phyloP scores from a whole-genome alignment of 306 rosid species.

The Acmispon strigosus region DNA sequence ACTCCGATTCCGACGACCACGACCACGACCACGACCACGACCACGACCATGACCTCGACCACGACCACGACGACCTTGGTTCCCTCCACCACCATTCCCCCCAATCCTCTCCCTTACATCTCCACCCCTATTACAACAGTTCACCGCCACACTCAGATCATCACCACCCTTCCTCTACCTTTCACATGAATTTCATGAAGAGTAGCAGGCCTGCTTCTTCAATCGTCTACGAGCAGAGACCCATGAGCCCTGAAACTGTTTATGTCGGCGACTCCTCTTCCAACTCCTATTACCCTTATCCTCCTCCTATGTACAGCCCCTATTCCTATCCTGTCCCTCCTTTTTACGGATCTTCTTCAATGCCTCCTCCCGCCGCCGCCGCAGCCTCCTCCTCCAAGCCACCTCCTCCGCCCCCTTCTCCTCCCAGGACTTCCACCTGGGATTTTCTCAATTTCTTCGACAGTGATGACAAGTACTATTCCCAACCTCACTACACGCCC shows the following conservation, averaged over 20 bases:
- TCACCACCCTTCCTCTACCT: neutral
- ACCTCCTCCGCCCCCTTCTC: slow-evolving; percentile 80
- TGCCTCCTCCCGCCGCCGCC: slow-evolving; percentile 15
- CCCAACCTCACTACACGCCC: slow-evolving; percentile 45
- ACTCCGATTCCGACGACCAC: slow-evolving; percentile 38
- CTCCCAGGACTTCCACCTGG: slow-evolving; percentile 71
- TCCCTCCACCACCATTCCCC: slow-evolving; percentile 42
- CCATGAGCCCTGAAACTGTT: slow-evolving; percentile 32
- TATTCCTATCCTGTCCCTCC: slow-evolving; percentile 7
- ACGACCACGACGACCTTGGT: too few relatives aligned
- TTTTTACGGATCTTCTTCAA: slow-evolving; percentile 28
- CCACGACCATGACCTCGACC: too few relatives aligned
- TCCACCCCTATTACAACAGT: neutral
- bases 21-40: too few relatives aligned
- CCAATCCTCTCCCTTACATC: slow-evolving; percentile 58
- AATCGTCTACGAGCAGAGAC: slow-evolving; percentile 57
- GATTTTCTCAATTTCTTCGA: slow-evolving; percentile 70
- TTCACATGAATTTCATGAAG: slow-evolving; percentile 61
- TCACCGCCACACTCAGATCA: neutral
- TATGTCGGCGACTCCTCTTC: slow-evolving; percentile 73
- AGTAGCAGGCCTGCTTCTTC: slow-evolving; percentile 49
- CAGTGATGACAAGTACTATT: slow-evolving; percentile 33
- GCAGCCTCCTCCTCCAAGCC: slow-evolving; percentile 46
- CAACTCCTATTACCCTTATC: slow-evolving; percentile 20
- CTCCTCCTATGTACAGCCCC: neutral